Evolutionary conservation across 2,329 filamentous ascomycete species (phyloP).

Genomic region (Rutstroemia sp.): DNA sequence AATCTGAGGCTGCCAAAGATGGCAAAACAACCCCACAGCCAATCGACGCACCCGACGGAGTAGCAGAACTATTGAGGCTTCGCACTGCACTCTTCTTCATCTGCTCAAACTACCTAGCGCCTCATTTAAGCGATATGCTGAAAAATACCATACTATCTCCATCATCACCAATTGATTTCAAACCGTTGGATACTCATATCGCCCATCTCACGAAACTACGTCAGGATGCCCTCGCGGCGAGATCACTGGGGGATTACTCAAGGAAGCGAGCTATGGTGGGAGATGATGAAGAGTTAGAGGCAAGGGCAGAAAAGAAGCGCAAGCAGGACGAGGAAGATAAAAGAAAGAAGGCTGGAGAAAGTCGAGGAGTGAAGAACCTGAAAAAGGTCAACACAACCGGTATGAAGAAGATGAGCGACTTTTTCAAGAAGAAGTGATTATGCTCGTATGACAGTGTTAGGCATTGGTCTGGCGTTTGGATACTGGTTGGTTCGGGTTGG

Average conservation of each 20-base stretch:
- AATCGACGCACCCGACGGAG: constrained; percentile 28
- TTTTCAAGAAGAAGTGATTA: constrained; percentile 65
- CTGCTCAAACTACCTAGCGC: constrained; percentile 40
- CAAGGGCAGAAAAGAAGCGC: constrained; percentile 69
- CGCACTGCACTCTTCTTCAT: constrained; percentile 43
- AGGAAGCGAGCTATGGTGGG: constrained; percentile 62
- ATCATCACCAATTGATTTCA: constrained; percentile 51
- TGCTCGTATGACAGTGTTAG: constrained; percentile 3
- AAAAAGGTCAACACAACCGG: constrained; percentile 86
- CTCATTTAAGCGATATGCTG: constrained; percentile 31
- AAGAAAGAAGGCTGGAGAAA: constrained; percentile 69
- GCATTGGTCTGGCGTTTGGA: constrained; percentile 3
- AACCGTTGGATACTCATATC: constrained; percentile 63
- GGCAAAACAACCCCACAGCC: constrained; percentile 18
- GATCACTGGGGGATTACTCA: constrained; percentile 62
- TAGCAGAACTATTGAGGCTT: constrained; percentile 38
- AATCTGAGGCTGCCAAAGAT: constrained; percentile 10
- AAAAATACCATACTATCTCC: constrained; percentile 32
- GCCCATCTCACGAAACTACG: constrained; percentile 58
- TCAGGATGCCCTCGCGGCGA: constrained; percentile 61
- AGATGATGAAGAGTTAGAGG: constrained; percentile 50
- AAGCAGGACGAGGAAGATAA: constrained; percentile 86
- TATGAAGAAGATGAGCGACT: constrained; percentile 96
- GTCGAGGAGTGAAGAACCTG: constrained; percentile 68
- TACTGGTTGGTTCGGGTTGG: constrained; percentile 4